Evolutionary conservation across 495 filamentous ascomycete species (phyloP), one percentile per base, ranked within the genome.

Genomic region (Oleoguttula mirabilis): DNA sequence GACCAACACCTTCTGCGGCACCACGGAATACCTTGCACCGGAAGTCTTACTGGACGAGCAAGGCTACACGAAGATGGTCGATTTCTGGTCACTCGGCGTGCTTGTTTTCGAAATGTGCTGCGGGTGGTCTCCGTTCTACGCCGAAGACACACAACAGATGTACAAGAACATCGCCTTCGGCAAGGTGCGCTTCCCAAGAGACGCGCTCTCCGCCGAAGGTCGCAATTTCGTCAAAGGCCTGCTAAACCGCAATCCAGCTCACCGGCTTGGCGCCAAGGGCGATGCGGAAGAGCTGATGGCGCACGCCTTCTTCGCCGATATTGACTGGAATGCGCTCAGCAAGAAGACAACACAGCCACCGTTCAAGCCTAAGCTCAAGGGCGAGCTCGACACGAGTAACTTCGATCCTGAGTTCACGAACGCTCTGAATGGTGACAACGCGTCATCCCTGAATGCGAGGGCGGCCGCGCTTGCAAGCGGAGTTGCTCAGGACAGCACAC

Each of bases 91-190:
- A 4, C 71, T 98, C 30, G 90, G 90, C 34, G 90, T 98, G 11
- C 73, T 98, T 17, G 90, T 98, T 8, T 98, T 98, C 59, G 90
- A 98, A 62, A 98, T 98, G 90, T 95, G 88, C 62, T 98, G 90
- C 56, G 90, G 90, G 2, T 98, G 90, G 90, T 93, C 85, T 54
- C 90, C 90, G 0, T 98, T 98, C 65, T 98, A 96, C 56, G 92
- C 90, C 43, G 90, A 98, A 48, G 92, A 98, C 52, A 96, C 88
- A 2, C 90, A 98, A 61, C 90, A 98, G 59, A 98, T 98, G 90
- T 98, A 98, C 65, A 98, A 96, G 68, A 98, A 98, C 66, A 98
- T 98, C 45, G 92, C 88, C 0, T 96, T 96, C 58, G 90, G 90
- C 54, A 98, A 98, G 55, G 90, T 98, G 24, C 73, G 88, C 45